A percentile compares a stretch with the other conserved stretches of the same genome.
These are phyloP conservation scores for Polygonum maritimum DNA, from an alignment of 148 eudicot species.

Conservation along the genomic window DNA sequence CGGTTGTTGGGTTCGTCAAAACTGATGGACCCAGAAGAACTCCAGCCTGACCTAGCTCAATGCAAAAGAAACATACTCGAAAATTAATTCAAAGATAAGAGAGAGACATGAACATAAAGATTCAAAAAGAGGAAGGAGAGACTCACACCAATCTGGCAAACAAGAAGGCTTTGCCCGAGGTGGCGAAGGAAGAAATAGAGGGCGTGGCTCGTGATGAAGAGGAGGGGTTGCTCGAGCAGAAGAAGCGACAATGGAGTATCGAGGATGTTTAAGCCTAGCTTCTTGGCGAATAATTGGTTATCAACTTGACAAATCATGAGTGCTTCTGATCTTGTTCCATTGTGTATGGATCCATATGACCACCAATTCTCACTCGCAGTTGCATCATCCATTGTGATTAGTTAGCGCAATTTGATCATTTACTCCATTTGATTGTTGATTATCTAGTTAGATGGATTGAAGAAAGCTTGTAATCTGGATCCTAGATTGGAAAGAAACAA, in stretches of 20 bases:
- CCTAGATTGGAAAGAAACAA: neutral
- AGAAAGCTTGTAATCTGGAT: neutral
- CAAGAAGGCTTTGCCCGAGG: slow-evolving; percentile 24
- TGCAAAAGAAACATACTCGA: neutral
- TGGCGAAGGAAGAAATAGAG: slow-evolving; percentile 17
- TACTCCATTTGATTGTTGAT: neutral
- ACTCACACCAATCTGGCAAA: slow-evolving; percentile 31
- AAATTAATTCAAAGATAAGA: neutral
- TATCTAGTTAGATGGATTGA: neutral
- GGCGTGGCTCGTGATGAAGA: slow-evolving; percentile 16
- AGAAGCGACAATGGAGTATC: slow-evolving; percentile 17
- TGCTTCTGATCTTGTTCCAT: neutral
- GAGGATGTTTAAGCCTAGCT: neutral
- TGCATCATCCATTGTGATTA: neutral
- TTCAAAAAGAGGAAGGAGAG: neutral
- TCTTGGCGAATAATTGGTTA: neutral
- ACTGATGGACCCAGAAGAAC: slow-evolving; percentile 24
- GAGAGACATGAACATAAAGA: neutral
- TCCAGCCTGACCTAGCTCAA: slow-evolving; percentile 24
- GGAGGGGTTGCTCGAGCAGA: slow-evolving; percentile 18
- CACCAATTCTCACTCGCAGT: neutral
- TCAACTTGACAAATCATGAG: neutral
- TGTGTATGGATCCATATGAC: neutral
- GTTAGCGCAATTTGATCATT: neutral
- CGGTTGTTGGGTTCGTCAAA: neutral